Conservation (phyloP, 1,284 basidiomycete species). For the Boletus albobrunnescens region DNA sequence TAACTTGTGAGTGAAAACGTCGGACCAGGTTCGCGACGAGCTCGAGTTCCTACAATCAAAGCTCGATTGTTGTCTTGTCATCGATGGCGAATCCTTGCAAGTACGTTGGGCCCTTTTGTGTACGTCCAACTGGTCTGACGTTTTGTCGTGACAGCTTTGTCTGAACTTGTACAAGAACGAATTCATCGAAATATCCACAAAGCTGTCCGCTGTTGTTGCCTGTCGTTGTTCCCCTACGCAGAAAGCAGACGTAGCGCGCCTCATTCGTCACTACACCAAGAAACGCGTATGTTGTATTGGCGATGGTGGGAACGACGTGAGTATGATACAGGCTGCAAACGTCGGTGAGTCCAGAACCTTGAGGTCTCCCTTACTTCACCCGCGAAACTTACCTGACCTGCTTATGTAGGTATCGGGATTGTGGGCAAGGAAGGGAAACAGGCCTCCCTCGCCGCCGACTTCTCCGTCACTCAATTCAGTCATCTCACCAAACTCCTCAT, state of each 20-base stretch:
- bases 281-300: constrained; percentile 98
- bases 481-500: constrained; percentile 92
- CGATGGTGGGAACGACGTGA: constrained; percentile 93
- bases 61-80: constrained; percentile 95
- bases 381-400: neutral
- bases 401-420: constrained; percentile 82
- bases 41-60: constrained; percentile 96
- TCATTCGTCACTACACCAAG: constrained; percentile 87
- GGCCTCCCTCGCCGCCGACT: constrained; percentile 96
- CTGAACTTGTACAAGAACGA: constrained; percentile 87
- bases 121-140: neutral
- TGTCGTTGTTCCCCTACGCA: constrained; percentile 98
- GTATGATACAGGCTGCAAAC: constrained; percentile 94
- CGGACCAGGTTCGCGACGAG: constrained; percentile 81
- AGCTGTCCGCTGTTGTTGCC: constrained; percentile 93
- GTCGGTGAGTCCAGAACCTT: constrained; percentile 61
- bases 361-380: neutral
- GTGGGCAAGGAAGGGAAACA: constrained; percentile 99
- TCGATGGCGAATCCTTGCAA: constrained; percentile 97
- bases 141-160: constrained; percentile 60
- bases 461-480: constrained; percentile 95
- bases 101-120: constrained; percentile 36
- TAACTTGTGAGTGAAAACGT: constrained; percentile 65
- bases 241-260: constrained; percentile 93
- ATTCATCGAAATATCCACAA: constrained; percentile 94